Conservation (phyloP, 306 rosid species). For the Fagus sylvatica region DNA sequence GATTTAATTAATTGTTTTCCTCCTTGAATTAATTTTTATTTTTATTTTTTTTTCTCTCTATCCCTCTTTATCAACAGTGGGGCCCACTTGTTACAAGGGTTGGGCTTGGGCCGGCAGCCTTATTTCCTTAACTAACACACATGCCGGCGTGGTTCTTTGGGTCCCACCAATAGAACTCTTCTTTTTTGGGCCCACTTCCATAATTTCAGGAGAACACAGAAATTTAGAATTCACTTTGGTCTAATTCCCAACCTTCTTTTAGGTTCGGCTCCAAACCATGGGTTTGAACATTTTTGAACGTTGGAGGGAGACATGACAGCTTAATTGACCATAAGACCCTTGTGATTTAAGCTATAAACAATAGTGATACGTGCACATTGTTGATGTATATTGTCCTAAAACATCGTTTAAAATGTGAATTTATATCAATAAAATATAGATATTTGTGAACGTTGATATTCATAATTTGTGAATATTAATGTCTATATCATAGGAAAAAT, state of each 20-base stretch:
- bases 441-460: too few species aligned
- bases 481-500: too few species aligned
- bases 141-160: conserved; percentile 44
- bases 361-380: too few species aligned
- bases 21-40: not conserved
- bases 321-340: conserved; percentile 16
- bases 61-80: conserved; percentile 17
- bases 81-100: conserved; percentile 13
- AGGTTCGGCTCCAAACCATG: conserved; percentile 46
- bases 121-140: conserved; percentile 12
- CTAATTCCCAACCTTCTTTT: conserved; percentile 35
- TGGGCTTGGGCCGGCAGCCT: conserved; percentile 56
- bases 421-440: too few species aligned
- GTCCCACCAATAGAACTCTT: conserved; percentile 22
- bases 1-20: not conserved
- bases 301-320: conserved; percentile 40
- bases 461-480: too few species aligned
- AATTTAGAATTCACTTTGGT: conserved; percentile 4
- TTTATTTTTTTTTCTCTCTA: not conserved
- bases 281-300: conserved; percentile 32
- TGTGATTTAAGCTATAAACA: not conserved
- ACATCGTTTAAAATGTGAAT: too few species aligned
- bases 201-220: not conserved
- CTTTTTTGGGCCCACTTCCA: conserved; percentile 13
- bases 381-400: too few species aligned